Evolutionary conservation across 2,329 filamentous ascomycete genomes (phyloP), one percentile per base, ranked within the genome.

Genomic region (Verticillium nubilum): DNA sequence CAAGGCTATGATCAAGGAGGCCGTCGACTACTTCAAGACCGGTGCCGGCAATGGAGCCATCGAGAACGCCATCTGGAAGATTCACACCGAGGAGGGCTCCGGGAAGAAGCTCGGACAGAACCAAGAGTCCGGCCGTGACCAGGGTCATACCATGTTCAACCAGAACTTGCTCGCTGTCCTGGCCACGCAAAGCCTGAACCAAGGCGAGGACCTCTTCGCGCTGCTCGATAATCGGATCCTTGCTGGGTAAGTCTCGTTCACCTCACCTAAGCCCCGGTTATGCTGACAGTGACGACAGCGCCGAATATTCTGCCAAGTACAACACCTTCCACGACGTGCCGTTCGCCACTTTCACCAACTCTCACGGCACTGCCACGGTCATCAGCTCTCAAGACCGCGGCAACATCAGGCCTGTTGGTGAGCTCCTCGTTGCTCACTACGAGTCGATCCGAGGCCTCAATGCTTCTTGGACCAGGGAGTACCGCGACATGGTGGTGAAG

Each of bases 111-210:
- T 80, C 2, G 70, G 68, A 0, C 75, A 79, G 56, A 66, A 70
- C 1, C 74, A 78, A 59, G 76, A 79, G 55, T 71, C 75, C 1
- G 76, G 77, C 2, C 67, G 77, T 0, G 78, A 80, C 60, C 78
- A 80, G 61, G 78, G 76, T 5, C 78, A 80, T 60, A 64, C 76
- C 1, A 71, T 70, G 12, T 66, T 80, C 4, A 73, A 74, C 60
- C 70, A 77, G 19, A 67, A 70, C 0, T 65, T 79, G 5, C 60
- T 77, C 2, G 77, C 74, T 2, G 69, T 72, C 1, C 64, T 80
- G 52, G 75, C 72, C 2, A 75, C 78, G 65, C 72, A 75, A 63
- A 71, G 72, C 0, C 75, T 73, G 58, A 79, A 76, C 59, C 77
- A 79, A 61, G 76, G 75, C 1, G 67, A 69, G 5, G 75, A 78